Evolutionary conservation across 2,329 filamentous ascomycete genomes (phyloP).

Genomic region (Fusarium euwallaceae): DNA sequence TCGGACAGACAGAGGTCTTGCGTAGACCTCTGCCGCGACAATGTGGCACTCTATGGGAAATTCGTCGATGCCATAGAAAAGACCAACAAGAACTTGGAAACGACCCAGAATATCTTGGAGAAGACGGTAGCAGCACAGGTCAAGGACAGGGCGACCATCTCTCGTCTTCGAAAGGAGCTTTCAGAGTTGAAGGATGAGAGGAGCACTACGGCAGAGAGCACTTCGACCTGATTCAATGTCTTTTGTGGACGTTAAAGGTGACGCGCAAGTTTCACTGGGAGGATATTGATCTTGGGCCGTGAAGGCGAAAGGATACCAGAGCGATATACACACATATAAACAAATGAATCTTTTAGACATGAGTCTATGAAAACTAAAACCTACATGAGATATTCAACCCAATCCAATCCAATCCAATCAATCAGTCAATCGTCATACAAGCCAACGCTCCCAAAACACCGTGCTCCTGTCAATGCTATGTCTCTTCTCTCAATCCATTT

Average conservation of each 20-base stretch:
- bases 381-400: conserved; percentile 21
- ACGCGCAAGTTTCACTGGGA: not conserved
- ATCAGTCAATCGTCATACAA: conserved; percentile 23
- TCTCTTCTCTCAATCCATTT: conserved; percentile 9
- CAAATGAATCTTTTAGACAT: conserved; percentile 4
- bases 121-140: too few species aligned
- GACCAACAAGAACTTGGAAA: too few species aligned
- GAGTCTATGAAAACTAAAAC: conserved; percentile 28
- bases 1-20: too few species aligned
- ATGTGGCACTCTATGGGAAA: too few species aligned
- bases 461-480: conserved; percentile 45
- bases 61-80: too few species aligned
- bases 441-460: conserved; percentile 48
- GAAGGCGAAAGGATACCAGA: not conserved
- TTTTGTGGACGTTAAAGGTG: not conserved
- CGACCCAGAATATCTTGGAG: too few species aligned
- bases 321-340: not conserved
- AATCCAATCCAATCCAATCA: not conserved
- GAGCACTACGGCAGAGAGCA: not conserved
- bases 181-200: not conserved
- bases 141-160: not conserved
- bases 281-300: not conserved
- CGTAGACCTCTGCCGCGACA: too few species aligned
- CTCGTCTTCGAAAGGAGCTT: not conserved
- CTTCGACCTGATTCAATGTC: not conserved